Conservation (phyloP, 164 flowering plant genomes). For the Vitis riparia region DNA sequence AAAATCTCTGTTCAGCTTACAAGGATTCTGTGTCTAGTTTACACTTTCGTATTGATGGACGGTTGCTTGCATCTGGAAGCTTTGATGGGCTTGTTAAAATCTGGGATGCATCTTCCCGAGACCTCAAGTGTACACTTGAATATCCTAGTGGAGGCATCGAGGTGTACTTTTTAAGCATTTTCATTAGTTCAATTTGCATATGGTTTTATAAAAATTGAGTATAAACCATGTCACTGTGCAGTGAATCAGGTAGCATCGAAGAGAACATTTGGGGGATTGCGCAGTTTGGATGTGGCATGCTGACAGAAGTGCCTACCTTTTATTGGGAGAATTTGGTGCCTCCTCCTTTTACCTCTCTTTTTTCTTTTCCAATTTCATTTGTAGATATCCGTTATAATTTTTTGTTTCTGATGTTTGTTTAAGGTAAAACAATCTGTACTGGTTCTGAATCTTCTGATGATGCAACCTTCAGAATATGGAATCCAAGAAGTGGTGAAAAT, state of each 20-base stretch:
- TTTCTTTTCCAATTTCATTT: neutral
- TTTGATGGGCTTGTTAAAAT: constrained; percentile 72
- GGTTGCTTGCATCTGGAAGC: constrained; percentile 85
- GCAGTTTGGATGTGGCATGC: constrained; percentile 96
- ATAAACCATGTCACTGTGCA: constrained; percentile 27
- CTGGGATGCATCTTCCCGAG: constrained; percentile 65
- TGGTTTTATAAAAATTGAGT: neutral
- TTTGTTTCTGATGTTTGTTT: constrained; percentile 2
- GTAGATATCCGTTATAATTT: too few relatives aligned
- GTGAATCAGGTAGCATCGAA: constrained; percentile 99
- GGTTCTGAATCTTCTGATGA: constrained; percentile 64
- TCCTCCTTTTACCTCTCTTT: neutral
- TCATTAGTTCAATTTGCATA: too few relatives aligned
- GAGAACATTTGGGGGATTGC: constrained; percentile 79
- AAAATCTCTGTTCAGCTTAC: constrained; percentile 54
- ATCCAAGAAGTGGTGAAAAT: constrained; percentile 74
- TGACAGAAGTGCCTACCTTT: constrained; percentile 57
- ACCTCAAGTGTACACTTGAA: constrained; percentile 62
- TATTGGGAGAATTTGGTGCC: too few relatives aligned
- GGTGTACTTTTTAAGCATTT: constrained; percentile 36
- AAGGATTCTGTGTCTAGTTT: constrained; percentile 69
- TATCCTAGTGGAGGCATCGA: constrained; percentile 85
- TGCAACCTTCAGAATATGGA: constrained; percentile 85
- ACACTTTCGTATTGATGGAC: constrained; percentile 81
- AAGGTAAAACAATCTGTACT: constrained; percentile 81